Evolutionary conservation across 345 rosid genomes (phyloP).

Genomic region (Raphanus sativus): DNA sequence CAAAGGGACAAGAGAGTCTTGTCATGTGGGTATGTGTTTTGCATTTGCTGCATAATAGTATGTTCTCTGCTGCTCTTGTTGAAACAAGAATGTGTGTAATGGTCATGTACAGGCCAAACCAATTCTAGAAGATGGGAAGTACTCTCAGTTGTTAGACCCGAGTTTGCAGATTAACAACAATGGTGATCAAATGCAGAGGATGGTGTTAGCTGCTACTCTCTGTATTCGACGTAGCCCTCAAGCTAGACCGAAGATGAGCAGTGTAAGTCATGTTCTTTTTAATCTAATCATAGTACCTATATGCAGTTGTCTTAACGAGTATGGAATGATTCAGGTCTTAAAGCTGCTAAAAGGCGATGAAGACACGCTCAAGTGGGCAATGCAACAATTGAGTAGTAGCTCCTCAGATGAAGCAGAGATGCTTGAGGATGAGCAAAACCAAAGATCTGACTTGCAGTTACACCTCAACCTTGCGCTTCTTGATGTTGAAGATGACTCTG

Average conservation of each 20-base stretch:
- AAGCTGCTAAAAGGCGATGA: constrained; percentile 82
- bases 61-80: constrained; percentile 38
- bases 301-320: background rate
- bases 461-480: constrained; percentile 80
- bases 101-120: constrained; percentile 71
- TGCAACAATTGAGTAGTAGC: constrained; percentile 44
- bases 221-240: constrained; percentile 71
- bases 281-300: background rate
- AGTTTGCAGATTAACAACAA: constrained; percentile 43
- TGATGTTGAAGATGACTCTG: constrained; percentile 66
- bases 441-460: constrained; percentile 63
- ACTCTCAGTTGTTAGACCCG: constrained; percentile 63
- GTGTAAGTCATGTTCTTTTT: constrained; percentile 43
- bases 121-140: constrained; percentile 59
- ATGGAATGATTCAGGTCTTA: constrained; percentile 49
- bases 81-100: background rate
- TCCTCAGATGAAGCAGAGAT: constrained; percentile 48
- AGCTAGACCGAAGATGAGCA: constrained; percentile 74
- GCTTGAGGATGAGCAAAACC: constrained; percentile 51
- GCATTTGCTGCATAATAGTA: constrained; percentile 44
- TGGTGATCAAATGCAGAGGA: constrained; percentile 58
- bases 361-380: constrained; percentile 57
- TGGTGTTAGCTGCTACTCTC: constrained; percentile 84
- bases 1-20: constrained; percentile 85
- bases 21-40: constrained; percentile 85